Evolutionary conservation across 768 basidiomycete genomes (phyloP).

Genomic region (Kwoniella mangroviensis): DNA sequence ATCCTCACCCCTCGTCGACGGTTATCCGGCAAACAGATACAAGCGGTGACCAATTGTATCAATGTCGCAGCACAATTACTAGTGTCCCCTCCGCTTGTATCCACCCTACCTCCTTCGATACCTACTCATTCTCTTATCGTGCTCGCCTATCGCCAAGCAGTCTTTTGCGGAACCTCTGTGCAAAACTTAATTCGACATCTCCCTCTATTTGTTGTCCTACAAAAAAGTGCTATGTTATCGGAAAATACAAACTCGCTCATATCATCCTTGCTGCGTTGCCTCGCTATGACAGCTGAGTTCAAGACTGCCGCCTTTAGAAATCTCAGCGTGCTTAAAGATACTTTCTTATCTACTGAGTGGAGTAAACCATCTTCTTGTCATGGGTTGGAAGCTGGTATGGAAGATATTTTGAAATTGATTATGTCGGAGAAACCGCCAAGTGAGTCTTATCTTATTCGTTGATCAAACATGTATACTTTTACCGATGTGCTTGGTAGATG

Average conservation of each 20-base stretch:
- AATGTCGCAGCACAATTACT: slow-evolving; percentile 40
- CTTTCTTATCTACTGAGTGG: slow-evolving; percentile 49
- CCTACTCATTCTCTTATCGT: slow-evolving; percentile 37
- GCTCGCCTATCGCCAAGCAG: slow-evolving; percentile 34
- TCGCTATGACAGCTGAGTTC: slow-evolving; percentile 47
- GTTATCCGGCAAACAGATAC: slow-evolving; percentile 26
- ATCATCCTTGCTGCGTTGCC: slow-evolving; percentile 21
- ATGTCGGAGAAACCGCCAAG: slow-evolving; percentile 45
- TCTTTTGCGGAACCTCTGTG: slow-evolving; percentile 33
- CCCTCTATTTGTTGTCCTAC: slow-evolving; percentile 44
- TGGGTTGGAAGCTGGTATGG: slow-evolving; percentile 46
- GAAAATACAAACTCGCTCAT: slow-evolving; percentile 24
- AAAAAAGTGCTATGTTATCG: slow-evolving; percentile 12
- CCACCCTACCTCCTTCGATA: slow-evolving; percentile 29
- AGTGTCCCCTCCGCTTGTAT: slow-evolving; percentile 29
- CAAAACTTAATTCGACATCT: slow-evolving; percentile 45
- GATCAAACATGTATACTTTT: neutral
- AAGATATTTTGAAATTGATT: slow-evolving; percentile 50
- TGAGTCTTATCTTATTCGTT: slow-evolving; percentile 4
- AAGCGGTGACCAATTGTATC: slow-evolving; percentile 28
- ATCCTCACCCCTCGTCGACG: slow-evolving; percentile 22
- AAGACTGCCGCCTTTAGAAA: slow-evolving; percentile 52
- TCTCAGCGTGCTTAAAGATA: slow-evolving; percentile 50
- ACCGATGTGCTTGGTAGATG: neutral
- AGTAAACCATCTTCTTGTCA: slow-evolving; percentile 30